These are phyloP conservation scores for Casuarina equisetifolia DNA, from an alignment of 306 rosid species.

Conservation along the genomic window DNA sequence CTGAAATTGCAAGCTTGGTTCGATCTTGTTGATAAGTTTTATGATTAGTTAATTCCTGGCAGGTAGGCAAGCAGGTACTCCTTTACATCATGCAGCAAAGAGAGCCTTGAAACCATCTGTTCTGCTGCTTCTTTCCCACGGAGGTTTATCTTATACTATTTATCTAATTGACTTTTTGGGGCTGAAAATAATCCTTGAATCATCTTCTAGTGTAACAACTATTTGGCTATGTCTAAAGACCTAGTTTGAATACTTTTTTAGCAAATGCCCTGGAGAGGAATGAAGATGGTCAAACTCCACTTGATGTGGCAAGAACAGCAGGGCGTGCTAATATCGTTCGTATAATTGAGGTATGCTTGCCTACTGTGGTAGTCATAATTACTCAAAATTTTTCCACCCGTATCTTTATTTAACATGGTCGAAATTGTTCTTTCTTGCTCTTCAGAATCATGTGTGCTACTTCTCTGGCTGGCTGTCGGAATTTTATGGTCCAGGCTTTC, in stretches of 20 bases:
- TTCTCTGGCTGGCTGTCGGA: slow-evolving; percentile 30
- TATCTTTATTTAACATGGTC: not conserved
- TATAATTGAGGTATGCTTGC: slow-evolving; percentile 24
- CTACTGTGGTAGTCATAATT: not conserved
- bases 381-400: not conserved
- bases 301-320: slow-evolving; percentile 25
- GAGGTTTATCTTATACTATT: slow-evolving; percentile 15
- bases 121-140: slow-evolving; percentile 20
- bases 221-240: not conserved
- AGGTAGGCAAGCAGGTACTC: slow-evolving; percentile 30
- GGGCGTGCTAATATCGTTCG: slow-evolving; percentile 23
- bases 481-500: slow-evolving; percentile 27
- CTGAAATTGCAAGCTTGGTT: not conserved
- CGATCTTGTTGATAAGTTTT: not conserved
- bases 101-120: slow-evolving; percentile 14
- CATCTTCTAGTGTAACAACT: not conserved
- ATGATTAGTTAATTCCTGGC: not conserved
- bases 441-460: slow-evolving; percentile 27
- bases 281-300: slow-evolving; percentile 33
- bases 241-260: slow-evolving; percentile 6
- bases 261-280: slow-evolving; percentile 28
- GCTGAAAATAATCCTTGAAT: not conserved
- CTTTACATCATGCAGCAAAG: slow-evolving; percentile 31
- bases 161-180: not conserved
- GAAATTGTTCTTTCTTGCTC: not conserved